Evolutionary conservation across 2,329 filamentous ascomycete species (phyloP), one percentile per base, ranked within the genome.

Genomic region (Alternaria metachromatica): DNA sequence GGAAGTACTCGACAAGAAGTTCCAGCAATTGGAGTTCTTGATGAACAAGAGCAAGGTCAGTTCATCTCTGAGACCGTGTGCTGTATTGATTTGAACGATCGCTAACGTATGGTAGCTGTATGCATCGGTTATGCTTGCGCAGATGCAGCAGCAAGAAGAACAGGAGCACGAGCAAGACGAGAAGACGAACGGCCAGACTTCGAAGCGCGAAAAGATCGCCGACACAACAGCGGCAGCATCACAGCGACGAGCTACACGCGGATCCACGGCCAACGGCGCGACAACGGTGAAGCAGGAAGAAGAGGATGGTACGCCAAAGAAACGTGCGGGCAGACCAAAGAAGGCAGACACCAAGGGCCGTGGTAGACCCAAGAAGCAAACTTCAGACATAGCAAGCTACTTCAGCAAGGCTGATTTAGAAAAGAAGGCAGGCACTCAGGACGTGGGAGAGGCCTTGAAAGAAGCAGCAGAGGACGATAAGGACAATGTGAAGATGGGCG

Each of bases 361-460:
- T 21, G 82, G 80, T 13, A 70, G 76, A 46, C 75, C 79, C 8
- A 83, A 82, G 73, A 80, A 78, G 15, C 71, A 75, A 50, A 72
- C 70, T 76, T 65, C 67, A 1, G 85, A 84, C 60, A 89, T 90
- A 37, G 84, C 87, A 0, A 85, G 83, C 64, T 90, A 87, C 70
- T 87, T 90, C 74, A 87, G 86, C 64, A 89, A 88, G 67, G 84
- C 86, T 25, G 84, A 89, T 30, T 71, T 89, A 26, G 76, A 87
- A 60, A 82, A 85, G 13, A 83, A 85, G 41, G 83, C 85, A 18
- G 84, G 85, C 2, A 82, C 86, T 26, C 81, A 84, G 4, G 85
- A 83, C 0, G 84, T 90, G 1, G 82, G 86, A 21, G 85, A 90
- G 64, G 87, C 86, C 1, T 75, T 89, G 41, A 85, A 87, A 61